phyloP scores from a whole-genome alignment of 2,329 filamentous ascomycete genomes.

The Parascedosporium putredinis region DNA sequence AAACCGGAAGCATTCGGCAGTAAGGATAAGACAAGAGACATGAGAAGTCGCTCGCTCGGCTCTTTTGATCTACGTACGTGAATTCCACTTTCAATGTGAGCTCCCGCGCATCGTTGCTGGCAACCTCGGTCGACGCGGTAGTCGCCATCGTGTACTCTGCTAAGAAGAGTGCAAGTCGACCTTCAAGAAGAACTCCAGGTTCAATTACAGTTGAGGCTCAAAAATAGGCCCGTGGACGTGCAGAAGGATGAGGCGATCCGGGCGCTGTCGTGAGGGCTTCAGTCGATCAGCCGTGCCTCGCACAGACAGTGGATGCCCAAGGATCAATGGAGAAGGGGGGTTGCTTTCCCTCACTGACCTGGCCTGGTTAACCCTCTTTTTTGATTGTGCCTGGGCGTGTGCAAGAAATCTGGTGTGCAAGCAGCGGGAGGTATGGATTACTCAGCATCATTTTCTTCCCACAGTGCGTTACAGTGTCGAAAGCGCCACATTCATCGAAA shows the following conservation, averaged over 20 bases:
- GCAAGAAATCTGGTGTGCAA: no score
- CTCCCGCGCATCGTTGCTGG: slow-evolving; percentile 14
- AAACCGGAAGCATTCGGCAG: no score
- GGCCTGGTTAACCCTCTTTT: no score
- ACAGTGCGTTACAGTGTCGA: no score
- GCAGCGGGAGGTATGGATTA: no score
- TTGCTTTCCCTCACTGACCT: no score
- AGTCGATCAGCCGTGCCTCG: background rate
- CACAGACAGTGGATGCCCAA: background rate
- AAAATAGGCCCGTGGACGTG: background rate
- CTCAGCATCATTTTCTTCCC: no score
- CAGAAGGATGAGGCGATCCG: background rate
- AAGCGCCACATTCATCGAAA: no score
- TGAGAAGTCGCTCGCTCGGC: no score
- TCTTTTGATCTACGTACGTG: slow-evolving; percentile 27
- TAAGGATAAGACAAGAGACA: no score
- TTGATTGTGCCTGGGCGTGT: no score
- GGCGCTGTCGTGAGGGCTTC: background rate
- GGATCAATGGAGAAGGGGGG: no score
- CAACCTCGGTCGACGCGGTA: slow-evolving; percentile 4
- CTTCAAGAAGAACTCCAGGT: background rate
- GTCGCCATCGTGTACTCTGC: background rate
- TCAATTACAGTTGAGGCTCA: background rate
- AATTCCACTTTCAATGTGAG: slow-evolving; percentile 65
- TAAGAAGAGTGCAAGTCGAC: background rate